phyloP scores from a whole-genome alignment of 1,284 basidiomycete species.

The Tylopilus sp. region DNA sequence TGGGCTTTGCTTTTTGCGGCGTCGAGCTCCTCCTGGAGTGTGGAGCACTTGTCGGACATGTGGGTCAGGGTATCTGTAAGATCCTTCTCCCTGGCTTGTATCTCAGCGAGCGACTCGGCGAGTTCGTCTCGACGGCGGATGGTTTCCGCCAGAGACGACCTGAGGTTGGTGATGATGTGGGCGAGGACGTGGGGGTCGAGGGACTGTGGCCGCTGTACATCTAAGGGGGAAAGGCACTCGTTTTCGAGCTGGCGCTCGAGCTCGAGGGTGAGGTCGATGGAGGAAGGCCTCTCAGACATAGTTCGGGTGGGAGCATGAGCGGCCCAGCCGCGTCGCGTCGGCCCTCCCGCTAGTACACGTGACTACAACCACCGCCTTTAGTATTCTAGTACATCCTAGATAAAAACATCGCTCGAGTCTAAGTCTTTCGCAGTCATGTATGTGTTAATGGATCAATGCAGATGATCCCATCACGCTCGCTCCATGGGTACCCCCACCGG shows the following conservation, averaged over 20 bases:
- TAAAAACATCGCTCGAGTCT: slow-evolving; percentile 5
- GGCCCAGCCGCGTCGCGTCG: slow-evolving; percentile 8
- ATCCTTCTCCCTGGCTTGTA: slow-evolving; percentile 51
- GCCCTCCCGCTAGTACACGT: slow-evolving; percentile 14
- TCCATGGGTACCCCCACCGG: slow-evolving; percentile 95
- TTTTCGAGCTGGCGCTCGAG: slow-evolving; percentile 68
- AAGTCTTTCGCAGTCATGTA: slow-evolving; percentile 32
- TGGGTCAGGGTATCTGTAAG: slow-evolving; percentile 56
- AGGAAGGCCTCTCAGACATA: slow-evolving; percentile 43
- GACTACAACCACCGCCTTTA: slow-evolving; percentile 7
- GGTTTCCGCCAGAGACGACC: slow-evolving; percentile 53
- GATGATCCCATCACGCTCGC: slow-evolving; percentile 83
- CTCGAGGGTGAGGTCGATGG: slow-evolving; percentile 72
- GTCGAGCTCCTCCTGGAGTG: slow-evolving; percentile 57
- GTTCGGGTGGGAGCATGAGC: slow-evolving; percentile 4
- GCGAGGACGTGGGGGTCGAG: slow-evolving; percentile 70
- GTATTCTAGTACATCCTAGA: no score
- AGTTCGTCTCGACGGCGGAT: slow-evolving; percentile 66
- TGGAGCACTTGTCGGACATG: slow-evolving; percentile 60
- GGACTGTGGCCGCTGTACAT: slow-evolving; percentile 44
- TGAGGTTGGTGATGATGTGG: slow-evolving; percentile 66
- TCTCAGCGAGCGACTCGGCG: slow-evolving; percentile 44
- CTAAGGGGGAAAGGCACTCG: slow-evolving; percentile 50
- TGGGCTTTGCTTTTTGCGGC: slow-evolving; percentile 56
- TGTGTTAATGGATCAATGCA: slow-evolving; percentile 84